Evolutionary conservation across 192 early-diverging fungal genomes (phyloP).

Genomic region (Coemansia javaensis): DNA sequence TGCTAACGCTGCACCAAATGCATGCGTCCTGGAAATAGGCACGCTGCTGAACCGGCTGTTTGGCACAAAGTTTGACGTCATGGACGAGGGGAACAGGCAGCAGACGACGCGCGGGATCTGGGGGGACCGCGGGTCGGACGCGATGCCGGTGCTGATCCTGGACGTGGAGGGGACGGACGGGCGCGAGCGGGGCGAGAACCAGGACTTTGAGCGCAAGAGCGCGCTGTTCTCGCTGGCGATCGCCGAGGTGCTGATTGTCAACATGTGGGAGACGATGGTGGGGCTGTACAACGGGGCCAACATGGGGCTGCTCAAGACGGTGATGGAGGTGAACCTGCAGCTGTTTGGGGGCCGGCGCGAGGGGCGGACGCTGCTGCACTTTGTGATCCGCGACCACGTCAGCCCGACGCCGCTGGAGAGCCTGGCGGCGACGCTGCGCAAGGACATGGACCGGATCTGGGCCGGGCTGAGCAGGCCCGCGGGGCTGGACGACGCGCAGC

Average conservation of each 20-base stretch:
- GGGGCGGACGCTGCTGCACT: constrained; percentile 89
- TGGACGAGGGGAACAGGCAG: constrained; percentile 76
- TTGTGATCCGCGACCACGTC: constrained; percentile 96
- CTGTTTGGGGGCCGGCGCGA: constrained; percentile 82
- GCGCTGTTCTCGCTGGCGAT: constrained; percentile 96
- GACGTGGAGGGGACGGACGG: constrained; percentile 99
- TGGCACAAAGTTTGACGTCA: constrained; percentile 92
- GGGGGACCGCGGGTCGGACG: constrained; percentile 76
- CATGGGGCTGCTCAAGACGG: constrained; percentile 96
- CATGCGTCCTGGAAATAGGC: constrained; percentile 36
- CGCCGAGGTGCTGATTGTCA: constrained; percentile 91
- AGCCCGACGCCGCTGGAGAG: constrained; percentile 79
- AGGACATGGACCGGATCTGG: constrained; percentile 91
- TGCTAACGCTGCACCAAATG: constrained; percentile 30
- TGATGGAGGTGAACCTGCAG: constrained; percentile 97
- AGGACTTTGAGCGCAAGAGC: constrained; percentile 98
- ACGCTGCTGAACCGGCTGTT: constrained; percentile 95
- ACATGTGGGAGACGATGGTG: constrained; percentile 97
- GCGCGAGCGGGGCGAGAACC: constrained; percentile 96
- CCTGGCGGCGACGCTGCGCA: constrained; percentile 69
- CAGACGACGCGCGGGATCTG: constrained; percentile 99
- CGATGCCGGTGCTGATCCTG: constrained; percentile 79
- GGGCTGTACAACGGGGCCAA: constrained; percentile 99
- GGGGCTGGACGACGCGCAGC: constrained; percentile 67
- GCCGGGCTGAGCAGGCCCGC: constrained; percentile 80